Base-by-base conservation (phyloP, 2,329 filamentous ascomycete genomes). In the Scopulariopsis brevicaulis region DNA sequence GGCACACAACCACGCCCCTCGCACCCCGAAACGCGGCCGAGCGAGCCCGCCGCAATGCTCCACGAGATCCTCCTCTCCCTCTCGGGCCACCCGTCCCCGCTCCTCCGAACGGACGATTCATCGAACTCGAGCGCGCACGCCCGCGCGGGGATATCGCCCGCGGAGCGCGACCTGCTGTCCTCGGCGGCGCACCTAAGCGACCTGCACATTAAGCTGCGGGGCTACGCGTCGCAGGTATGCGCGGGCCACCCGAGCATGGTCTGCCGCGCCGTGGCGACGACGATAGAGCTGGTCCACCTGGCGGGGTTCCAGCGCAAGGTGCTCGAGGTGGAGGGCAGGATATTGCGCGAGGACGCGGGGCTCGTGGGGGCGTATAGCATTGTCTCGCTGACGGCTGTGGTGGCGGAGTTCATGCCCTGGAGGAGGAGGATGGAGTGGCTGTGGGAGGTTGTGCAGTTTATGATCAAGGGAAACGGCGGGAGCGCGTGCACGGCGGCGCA, bases 61-160 rank as follows among this genome's bases (percentile, higher is more conserved):
- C 94, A 97, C 82, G 94, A 99, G 79, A 90, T 99, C 76, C 85
- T 97, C 73, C 86, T 99, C 73, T 93, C 92, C 71, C 85, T 97
- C 73, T 95, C 92, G 66, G 93, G 94, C 64, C 90, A 97, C 74
- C 87, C 89, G 63, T 96, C 93, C 63, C 87, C 91, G 64, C 83
- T 97, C 68, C 88, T 96, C 75, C 81, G 82, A 70, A 69, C 74
- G 64, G 69, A 76, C 62, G 65, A 65, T 46, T 22, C 50, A n/a
- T 43, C 55, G n/a, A 58, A 52, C 65, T 43, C 55, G 14, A 58
- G 53, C 65, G 67, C 72, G 65, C 71, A 76, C 65, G 69, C 76
- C 57, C 66, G 73, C 66, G 70, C 75, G 65, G 69, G 79, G 67
- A 70, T 86, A 67, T 89, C 91, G 53, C 87, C 90, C 46, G 85